A percentile compares a stretch with the other conserved stretches of the same genome.
Evolutionary conservation across 768 basidiomycete species (phyloP).

Genomic region (Boletellus ananas): DNA sequence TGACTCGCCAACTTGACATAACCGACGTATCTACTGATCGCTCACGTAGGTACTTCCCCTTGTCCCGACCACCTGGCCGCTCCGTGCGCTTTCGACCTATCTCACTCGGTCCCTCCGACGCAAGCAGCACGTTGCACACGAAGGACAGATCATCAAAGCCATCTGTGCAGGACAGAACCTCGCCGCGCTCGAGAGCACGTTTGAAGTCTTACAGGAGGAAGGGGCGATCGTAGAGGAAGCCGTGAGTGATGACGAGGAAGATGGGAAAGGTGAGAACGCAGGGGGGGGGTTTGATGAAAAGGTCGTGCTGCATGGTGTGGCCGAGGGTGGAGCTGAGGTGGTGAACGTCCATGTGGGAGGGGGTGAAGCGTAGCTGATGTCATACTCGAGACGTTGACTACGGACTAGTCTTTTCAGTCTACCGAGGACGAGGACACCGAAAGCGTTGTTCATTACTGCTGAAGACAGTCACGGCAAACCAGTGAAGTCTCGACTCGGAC

Average conservation of each 20-base stretch:
- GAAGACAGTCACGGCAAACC: too few species aligned
- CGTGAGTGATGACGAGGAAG: slow-evolving; percentile 40
- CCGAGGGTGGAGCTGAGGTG: slow-evolving; percentile 8
- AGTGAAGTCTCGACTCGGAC: too few species aligned
- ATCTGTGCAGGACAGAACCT: slow-evolving; percentile 79
- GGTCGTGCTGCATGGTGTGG: slow-evolving; percentile 24
- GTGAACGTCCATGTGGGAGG: slow-evolving; percentile 17
- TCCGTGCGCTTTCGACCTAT: slow-evolving; percentile 70
- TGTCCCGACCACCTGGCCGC: slow-evolving; percentile 74
- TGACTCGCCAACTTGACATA: background rate
- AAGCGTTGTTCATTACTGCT: too few species aligned
- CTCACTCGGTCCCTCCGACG: slow-evolving; percentile 74
- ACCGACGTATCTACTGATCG: background rate
- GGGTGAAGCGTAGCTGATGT: slow-evolving; percentile 6
- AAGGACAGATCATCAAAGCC: slow-evolving; percentile 74
- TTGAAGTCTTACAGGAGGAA: slow-evolving; percentile 53
- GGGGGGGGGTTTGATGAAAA: slow-evolving; percentile 44
- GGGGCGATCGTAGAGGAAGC: slow-evolving; percentile 69
- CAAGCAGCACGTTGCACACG: slow-evolving; percentile 64
- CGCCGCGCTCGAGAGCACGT: slow-evolving; percentile 60
- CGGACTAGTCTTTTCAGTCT: background rate
- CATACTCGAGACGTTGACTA: background rate
- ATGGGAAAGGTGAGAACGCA: slow-evolving; percentile 11
- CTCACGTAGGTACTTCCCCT: slow-evolving; percentile 53
- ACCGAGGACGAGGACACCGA: too few species aligned